Evolutionary conservation across 2,329 filamentous ascomycete species (phyloP).

Genomic region (Periglandula ipomoeae): DNA sequence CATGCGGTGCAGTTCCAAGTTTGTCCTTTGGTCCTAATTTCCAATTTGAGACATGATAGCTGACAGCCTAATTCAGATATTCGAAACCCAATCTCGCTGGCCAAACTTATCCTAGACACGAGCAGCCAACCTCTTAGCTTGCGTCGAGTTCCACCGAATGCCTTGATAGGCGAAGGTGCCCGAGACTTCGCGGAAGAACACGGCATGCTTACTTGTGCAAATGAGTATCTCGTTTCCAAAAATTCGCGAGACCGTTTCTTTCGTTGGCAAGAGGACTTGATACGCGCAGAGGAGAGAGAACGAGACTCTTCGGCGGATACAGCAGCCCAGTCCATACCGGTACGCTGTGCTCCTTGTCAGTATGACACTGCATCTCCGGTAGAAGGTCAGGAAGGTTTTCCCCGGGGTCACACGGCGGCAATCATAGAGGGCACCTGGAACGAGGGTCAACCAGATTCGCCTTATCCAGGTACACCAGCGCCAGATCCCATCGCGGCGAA

Average conservation of each 20-base stretch:
- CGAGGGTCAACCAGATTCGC: conserved; percentile 53
- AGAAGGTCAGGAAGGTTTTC: conserved; percentile 16
- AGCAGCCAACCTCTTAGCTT: conserved; percentile 72
- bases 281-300: conserved; percentile 43
- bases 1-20: conserved; percentile 86
- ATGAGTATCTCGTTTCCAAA: conserved; percentile 71
- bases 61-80: conserved; percentile 49
- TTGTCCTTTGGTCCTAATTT: conserved; percentile 27
- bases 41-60: too few species aligned
- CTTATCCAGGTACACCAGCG: conserved; percentile 23
- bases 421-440: conserved; percentile 52
- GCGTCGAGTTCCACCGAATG: conserved; percentile 82
- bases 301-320: conserved; percentile 16
- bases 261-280: conserved; percentile 69
- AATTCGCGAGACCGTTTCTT: conserved; percentile 70
- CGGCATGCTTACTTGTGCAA: conserved; percentile 62
- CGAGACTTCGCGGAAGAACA: conserved; percentile 76
- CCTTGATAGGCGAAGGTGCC: conserved; percentile 79
- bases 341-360: conserved; percentile 19
- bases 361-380: conserved; percentile 23
- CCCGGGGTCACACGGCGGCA: conserved; percentile 43
- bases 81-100: conserved; percentile 84
- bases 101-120: conserved; percentile 71
- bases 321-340: conserved; percentile 9
- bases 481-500: conserved; percentile 11